Evolutionary conservation across 352 stramenopile genomes (phyloP).

Genomic region (Pythium rishiriense): DNA sequence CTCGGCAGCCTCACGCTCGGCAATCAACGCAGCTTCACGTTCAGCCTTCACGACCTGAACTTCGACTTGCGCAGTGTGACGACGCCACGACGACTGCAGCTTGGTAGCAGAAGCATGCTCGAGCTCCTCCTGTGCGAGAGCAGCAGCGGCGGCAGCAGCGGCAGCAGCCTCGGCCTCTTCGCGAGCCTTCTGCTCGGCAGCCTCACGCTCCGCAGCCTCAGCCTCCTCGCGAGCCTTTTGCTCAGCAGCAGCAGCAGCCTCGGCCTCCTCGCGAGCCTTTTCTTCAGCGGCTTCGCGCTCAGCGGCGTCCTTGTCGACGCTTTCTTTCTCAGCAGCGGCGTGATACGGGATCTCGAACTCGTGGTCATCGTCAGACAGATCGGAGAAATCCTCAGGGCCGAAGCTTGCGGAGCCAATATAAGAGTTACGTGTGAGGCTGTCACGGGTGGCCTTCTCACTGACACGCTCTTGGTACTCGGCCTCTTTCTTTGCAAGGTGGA

Average conservation of each 20-base stretch:
- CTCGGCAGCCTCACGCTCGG: constrained; percentile 10
- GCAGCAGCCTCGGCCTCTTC: background rate
- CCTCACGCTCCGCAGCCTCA: constrained; percentile 5
- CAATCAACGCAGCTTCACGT: constrained; percentile 7
- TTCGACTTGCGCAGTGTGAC: constrained; percentile 5
- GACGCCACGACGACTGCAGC: constrained; percentile 19
- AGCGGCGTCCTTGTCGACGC: constrained; percentile 4
- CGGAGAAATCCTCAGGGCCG: constrained; percentile 21
- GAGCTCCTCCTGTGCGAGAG: background rate
- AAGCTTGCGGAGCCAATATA: constrained; percentile 19
- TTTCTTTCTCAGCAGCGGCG: constrained; percentile 26
- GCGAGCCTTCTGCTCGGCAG: background rate
- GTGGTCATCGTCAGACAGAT: constrained; percentile 15
- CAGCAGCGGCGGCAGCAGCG: constrained; percentile 2
- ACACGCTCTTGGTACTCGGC: constrained; percentile 22
- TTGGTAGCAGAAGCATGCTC: constrained; percentile 1
- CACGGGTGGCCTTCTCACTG: constrained; percentile 25
- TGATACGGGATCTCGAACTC: constrained; percentile 14
- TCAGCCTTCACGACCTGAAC: constrained; percentile 4
- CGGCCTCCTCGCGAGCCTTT: background rate
- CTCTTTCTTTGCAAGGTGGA: constrained; percentile 20
- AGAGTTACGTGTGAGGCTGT: constrained; percentile 26
- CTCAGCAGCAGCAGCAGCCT: background rate
- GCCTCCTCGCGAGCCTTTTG: background rate
- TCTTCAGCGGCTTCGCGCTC: constrained; percentile 3